phyloP scores from a whole-genome alignment of 2,329 filamentous ascomycete genomes.

The Sporothrix protearum region DNA sequence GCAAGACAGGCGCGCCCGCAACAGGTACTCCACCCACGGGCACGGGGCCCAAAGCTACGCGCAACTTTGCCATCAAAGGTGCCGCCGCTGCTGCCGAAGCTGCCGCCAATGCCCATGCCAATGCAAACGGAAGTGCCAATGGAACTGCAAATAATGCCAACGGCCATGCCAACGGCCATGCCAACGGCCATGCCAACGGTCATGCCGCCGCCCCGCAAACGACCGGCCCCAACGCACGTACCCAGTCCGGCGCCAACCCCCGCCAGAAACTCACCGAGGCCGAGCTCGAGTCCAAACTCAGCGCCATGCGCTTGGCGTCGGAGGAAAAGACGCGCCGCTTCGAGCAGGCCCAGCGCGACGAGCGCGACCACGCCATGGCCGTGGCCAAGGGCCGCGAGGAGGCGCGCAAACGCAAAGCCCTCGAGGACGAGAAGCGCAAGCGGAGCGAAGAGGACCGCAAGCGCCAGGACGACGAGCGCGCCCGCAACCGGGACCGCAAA shows the following conservation, averaged over 20 bases:
- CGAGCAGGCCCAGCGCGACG: slow-evolving; percentile 55
- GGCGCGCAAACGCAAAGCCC: slow-evolving; percentile 44
- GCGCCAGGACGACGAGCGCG: slow-evolving; percentile 57
- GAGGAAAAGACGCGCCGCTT: slow-evolving; percentile 59
- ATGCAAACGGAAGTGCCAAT: slow-evolving; percentile 36
- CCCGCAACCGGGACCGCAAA: slow-evolving; percentile 58
- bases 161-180: background rate
- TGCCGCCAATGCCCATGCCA: slow-evolving; percentile 28
- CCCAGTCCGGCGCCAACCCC: slow-evolving; percentile 55
- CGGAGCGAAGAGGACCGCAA: slow-evolving; percentile 51
- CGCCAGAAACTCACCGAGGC: slow-evolving; percentile 58
- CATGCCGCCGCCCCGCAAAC: slow-evolving; percentile 27
- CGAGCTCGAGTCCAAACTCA: slow-evolving; percentile 58
- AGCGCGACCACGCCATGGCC: slow-evolving; percentile 53
- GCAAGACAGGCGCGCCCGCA: background rate
- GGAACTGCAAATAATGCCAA: too few relatives aligned
- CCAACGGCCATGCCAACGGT: slow-evolving; percentile 22
- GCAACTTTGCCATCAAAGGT: slow-evolving; percentile 1
- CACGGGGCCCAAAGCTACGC: background rate
- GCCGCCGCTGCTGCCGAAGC: background rate
- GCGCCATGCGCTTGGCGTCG: slow-evolving; percentile 56
- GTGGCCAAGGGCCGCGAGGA: slow-evolving; percentile 56
- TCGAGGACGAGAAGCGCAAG: slow-evolving; percentile 51
- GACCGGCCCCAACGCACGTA: slow-evolving; percentile 38
- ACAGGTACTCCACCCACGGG: background rate